Percentiles rank a stretch among this genome's conserved stretches.
These are phyloP conservation scores for Trametes versicolor DNA, from an alignment of 1,284 basidiomycete genomes.

Conservation along the genomic window DNA sequence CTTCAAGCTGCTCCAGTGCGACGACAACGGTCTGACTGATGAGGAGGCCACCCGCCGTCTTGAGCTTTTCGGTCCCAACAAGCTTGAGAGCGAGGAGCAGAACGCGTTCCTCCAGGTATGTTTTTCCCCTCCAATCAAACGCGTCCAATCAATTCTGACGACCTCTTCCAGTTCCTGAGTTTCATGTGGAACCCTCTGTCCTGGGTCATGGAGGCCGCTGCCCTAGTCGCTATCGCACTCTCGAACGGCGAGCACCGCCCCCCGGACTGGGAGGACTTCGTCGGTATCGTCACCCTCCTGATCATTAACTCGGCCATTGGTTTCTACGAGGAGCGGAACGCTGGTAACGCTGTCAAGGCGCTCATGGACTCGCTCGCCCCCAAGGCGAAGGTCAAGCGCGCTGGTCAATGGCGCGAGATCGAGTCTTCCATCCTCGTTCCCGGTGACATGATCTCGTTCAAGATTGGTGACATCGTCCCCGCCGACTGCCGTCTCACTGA, in stretches of 20 bases:
- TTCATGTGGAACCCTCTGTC: slow-evolving; percentile 99
- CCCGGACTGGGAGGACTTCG: slow-evolving; percentile 98
- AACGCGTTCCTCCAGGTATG: slow-evolving; percentile 85
- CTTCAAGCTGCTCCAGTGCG: slow-evolving; percentile 93
- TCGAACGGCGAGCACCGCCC: slow-evolving; percentile 91
- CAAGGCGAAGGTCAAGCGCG: slow-evolving; percentile 93
- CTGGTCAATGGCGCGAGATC: slow-evolving; percentile 86
- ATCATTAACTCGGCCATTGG: slow-evolving; percentile 97
- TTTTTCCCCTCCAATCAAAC: slow-evolving; percentile 20
- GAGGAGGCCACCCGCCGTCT: slow-evolving; percentile 88
- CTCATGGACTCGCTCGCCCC: slow-evolving; percentile 99
- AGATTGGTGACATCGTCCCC: slow-evolving; percentile 97
- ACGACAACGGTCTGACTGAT: slow-evolving; percentile 79
- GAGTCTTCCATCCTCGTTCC: slow-evolving; percentile 91
- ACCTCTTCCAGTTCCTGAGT: slow-evolving; percentile 80
- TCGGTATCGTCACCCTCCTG: slow-evolving; percentile 93
- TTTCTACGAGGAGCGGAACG: slow-evolving; percentile 97
- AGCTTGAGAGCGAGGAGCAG: slow-evolving; percentile 90
- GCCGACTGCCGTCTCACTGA: slow-evolving; percentile 96
- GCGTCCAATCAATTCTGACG: slow-evolving; percentile 35
- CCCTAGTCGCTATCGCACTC: slow-evolving; percentile 94
- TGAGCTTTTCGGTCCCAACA: slow-evolving; percentile 97
- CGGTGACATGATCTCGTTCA: slow-evolving; percentile 95
- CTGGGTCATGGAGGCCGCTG: slow-evolving; percentile 99
- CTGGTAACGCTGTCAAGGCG: slow-evolving; percentile 98